These are phyloP conservation scores for Volvariella surrecta DNA, from an alignment of 1,284 basidiomycete species.

Conservation along the genomic window DNA sequence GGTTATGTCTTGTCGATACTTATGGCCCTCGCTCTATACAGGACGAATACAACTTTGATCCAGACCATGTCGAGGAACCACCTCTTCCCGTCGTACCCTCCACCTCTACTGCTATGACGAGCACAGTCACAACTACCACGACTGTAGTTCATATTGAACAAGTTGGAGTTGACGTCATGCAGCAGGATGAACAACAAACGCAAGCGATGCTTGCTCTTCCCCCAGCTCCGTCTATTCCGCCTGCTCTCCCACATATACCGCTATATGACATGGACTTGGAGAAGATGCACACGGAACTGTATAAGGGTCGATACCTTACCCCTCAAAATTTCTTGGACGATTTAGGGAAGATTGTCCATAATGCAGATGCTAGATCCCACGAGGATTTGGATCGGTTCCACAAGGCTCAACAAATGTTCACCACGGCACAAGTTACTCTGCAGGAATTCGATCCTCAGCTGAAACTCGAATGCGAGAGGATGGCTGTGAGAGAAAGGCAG, in stretches of 20 bases:
- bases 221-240: slow-evolving; percentile 8
- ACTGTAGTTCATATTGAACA: too few species aligned
- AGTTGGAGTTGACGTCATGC: background rate
- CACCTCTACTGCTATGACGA: too few species aligned
- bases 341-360: slow-evolving; percentile 83
- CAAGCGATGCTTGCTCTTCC: slow-evolving; percentile 24
- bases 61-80: too few species aligned
- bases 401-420: slow-evolving; percentile 87
- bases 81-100: too few species aligned
- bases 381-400: slow-evolving; percentile 73
- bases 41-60: slow-evolving; percentile 60
- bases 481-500: slow-evolving; percentile 75
- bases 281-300: slow-evolving; percentile 82
- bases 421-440: slow-evolving; percentile 79
- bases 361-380: slow-evolving; percentile 59
- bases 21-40: slow-evolving; percentile 3
- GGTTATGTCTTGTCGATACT: slow-evolving; percentile 1
- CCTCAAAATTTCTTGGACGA: slow-evolving; percentile 86
- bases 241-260: slow-evolving; percentile 8
- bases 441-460: slow-evolving; percentile 86
- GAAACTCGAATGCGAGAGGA: slow-evolving; percentile 79
- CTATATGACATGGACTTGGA: slow-evolving; percentile 87
- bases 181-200: slow-evolving; percentile 17
- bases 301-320: slow-evolving; percentile 83
- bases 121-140: too few species aligned